Evolutionary conservation across 768 basidiomycete species (phyloP).

Genomic region (Infundibulicybe gibba): DNA sequence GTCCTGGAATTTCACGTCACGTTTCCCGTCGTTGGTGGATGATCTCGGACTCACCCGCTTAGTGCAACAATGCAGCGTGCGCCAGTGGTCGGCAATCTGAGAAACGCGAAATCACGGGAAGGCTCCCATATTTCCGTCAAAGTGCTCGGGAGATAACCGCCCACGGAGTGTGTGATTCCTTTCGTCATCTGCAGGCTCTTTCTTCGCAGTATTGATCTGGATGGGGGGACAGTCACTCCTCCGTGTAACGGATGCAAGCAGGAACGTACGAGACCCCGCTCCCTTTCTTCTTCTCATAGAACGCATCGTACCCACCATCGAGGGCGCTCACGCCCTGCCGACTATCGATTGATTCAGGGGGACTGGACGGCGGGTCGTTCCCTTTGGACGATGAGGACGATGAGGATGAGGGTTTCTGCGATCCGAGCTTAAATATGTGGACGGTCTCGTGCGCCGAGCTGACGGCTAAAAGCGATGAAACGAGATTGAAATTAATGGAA

Average conservation of each 20-base stretch:
- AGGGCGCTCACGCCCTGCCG: slow-evolving; percentile 22
- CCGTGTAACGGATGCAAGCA: neutral
- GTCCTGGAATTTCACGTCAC: slow-evolving; percentile 44
- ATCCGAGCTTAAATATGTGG: slow-evolving; percentile 88
- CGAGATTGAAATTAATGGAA: slow-evolving; percentile 76
- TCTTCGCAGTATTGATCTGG: slow-evolving; percentile 52
- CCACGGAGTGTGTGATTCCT: slow-evolving; percentile 71
- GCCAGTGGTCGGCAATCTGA: slow-evolving; percentile 76
- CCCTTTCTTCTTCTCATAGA: slow-evolving; percentile 67
- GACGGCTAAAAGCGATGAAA: slow-evolving; percentile 82
- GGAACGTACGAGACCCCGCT: slow-evolving; percentile 52
- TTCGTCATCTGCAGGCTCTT: slow-evolving; percentile 76
- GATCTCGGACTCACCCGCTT: slow-evolving; percentile 62
- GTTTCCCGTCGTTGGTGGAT: neutral
- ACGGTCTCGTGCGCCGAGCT: slow-evolving; percentile 93
- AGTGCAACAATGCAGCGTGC: slow-evolving; percentile 86
- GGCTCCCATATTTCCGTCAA: slow-evolving; percentile 98
- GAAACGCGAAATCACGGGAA: slow-evolving; percentile 87
- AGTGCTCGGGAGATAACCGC: slow-evolving; percentile 83
- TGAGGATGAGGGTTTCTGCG: slow-evolving; percentile 10
- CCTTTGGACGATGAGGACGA: slow-evolving; percentile 9
- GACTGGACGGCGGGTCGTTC: slow-evolving; percentile 41
- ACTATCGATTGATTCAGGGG: slow-evolving; percentile 46
- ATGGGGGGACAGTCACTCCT: slow-evolving; percentile 2
- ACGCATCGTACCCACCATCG: slow-evolving; percentile 84